These are phyloP conservation scores for Termitomyces sp. DNA, from an alignment of 768 basidiomycete species.

Conservation along the genomic window DNA sequence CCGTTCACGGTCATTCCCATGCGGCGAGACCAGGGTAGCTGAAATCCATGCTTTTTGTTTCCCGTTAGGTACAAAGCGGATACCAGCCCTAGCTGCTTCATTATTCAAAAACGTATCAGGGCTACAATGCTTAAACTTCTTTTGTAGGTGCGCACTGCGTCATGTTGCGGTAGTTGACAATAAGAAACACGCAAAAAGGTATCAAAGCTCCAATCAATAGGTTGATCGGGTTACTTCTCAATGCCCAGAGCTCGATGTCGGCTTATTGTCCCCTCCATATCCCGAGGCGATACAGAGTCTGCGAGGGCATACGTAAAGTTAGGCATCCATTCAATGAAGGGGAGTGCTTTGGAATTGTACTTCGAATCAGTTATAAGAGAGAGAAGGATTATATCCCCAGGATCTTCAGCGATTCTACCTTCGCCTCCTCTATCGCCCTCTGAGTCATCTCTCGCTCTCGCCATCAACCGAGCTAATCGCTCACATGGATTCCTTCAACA, in stretches of 20 bases:
- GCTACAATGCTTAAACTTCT: not conserved
- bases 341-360: not conserved
- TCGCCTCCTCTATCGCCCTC: not conserved
- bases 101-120: not conserved
- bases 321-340: no score
- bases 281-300: not conserved
- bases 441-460: not conserved
- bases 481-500: conserved; percentile 10
- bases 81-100: not conserved
- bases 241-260: not conserved
- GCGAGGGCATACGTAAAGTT: not conserved
- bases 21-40: not conserved
- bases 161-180: not conserved
- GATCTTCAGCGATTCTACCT: not conserved
- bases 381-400: not conserved
- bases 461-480: not conserved
- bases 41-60: not conserved
- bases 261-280: not conserved
- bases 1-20: not conserved
- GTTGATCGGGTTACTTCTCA: not conserved
- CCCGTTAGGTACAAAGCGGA: not conserved
- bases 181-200: not conserved
- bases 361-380: not conserved
- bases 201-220: not conserved
- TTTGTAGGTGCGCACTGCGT: not conserved